Conservation (phyloP, 192 early-diverging fungal genomes). For the Lunasporangiospora selenospora region DNA sequence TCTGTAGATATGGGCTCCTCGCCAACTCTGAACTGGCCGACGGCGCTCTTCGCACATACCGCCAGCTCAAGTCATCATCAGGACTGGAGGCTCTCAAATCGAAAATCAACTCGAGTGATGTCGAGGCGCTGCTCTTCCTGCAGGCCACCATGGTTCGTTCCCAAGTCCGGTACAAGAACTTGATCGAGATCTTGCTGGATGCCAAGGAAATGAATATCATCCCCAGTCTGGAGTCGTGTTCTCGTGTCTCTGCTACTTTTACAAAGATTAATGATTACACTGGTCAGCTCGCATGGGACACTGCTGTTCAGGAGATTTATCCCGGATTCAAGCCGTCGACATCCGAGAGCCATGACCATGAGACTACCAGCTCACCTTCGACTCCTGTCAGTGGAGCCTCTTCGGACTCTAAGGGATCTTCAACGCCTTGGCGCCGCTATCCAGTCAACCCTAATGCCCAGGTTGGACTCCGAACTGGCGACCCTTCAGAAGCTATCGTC, state of each 20-base stretch:
- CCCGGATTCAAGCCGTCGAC: conserved; percentile 25
- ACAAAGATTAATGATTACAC: conserved; percentile 33
- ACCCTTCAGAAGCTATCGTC: conserved; percentile 38
- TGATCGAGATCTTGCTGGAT: conserved; percentile 43
- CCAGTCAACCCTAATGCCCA: conserved; percentile 5
- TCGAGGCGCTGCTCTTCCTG: conserved; percentile 25
- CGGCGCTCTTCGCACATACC: conserved; percentile 37
- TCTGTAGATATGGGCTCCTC: conserved; percentile 24
- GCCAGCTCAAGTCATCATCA: conserved; percentile 24
- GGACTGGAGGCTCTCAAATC: conserved; percentile 35
- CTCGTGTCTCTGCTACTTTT: conserved; percentile 30
- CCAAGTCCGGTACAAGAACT: conserved; percentile 30
- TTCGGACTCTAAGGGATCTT: too few relatives aligned
- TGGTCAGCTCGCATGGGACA: conserved; percentile 46
- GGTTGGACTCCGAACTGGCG: conserved; percentile 14
- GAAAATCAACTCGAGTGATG: conserved; percentile 11
- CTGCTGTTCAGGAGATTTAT: conserved; percentile 46
- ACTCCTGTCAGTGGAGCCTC: too few relatives aligned
- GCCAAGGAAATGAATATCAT: conserved; percentile 46
- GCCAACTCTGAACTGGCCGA: conserved; percentile 39
- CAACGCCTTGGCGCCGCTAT: too few relatives aligned
- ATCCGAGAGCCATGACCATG: conserved; percentile 5
- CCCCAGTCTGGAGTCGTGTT: conserved; percentile 38
- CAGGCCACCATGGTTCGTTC: conserved; percentile 22
- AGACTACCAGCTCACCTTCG: too few relatives aligned